phyloP scores from a whole-genome alignment of 2,329 filamentous ascomycete genomes.

The Rutstroemia sp. region DNA sequence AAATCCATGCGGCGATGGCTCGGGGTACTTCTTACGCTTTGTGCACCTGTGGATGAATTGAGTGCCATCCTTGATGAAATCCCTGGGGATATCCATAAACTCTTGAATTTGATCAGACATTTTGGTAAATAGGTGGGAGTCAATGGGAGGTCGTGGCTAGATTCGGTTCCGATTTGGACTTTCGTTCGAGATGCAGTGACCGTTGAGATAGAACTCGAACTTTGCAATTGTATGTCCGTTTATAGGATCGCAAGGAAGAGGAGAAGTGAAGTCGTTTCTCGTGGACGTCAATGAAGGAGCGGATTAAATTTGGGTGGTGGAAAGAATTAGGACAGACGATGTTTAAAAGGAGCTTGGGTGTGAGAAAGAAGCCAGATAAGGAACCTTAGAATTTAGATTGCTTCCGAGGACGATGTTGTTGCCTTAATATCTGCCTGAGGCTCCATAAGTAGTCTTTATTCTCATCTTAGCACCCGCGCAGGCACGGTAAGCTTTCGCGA shows the following conservation, averaged over 20 bases:
- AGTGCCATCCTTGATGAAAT: slow-evolving; percentile 38
- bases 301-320: neutral
- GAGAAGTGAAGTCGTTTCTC: too few relatives aligned
- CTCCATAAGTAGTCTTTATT: neutral
- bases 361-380: neutral
- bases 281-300: too few relatives aligned
- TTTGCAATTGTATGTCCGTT: too few relatives aligned
- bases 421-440: neutral
- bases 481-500: neutral
- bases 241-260: too few relatives aligned
- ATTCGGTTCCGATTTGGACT: neutral
- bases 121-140: slow-evolving; percentile 12
- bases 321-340: neutral
- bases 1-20: neutral
- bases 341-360: neutral
- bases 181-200: neutral
- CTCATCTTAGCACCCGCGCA: too few relatives aligned
- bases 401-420: neutral
- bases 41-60: slow-evolving; percentile 38
- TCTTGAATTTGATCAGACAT: slow-evolving; percentile 52
- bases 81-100: slow-evolving; percentile 44
- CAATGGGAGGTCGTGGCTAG: neutral
- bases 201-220: too few relatives aligned
- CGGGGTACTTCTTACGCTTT: slow-evolving; percentile 31
- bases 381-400: neutral